Base-by-base conservation (phyloP, 2,329 filamentous ascomycete species). In the Penicillium sp. region DNA sequence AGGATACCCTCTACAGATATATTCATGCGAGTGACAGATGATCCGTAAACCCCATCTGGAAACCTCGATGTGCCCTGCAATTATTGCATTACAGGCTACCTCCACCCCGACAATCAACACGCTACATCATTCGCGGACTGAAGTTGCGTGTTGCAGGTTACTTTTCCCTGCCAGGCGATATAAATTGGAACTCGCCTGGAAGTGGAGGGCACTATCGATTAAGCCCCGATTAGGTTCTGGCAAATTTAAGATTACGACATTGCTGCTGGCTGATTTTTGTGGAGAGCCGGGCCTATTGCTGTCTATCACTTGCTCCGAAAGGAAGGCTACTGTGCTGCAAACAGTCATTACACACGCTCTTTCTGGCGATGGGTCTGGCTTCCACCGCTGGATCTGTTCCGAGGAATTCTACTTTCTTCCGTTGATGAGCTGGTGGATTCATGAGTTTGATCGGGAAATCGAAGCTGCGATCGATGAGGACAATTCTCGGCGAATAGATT, bases 151-250 rank as follows among this genome's bases (percentile, higher is more conserved):
- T 38, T 21, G 26, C 46, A 49, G 31, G n/a, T 18, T 16, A 26
- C 42, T 18, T 18, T 45, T 38, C 26, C 26, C 21, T 15, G 18
- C 31, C 4, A 2, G 29, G 43, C 28, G n/a, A 36, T 45, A 18
- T 23, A 34, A n/a, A 33, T 16, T 12, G 21, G 34, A 18, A 16
- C 8, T 15, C 15, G 13, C 38, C 1, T 6, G 7, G 8, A 18
- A 48, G 55, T 55, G 55, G 55, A 52, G 34, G 21, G 18, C 34
- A 48, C 34, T 46, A 44, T 51, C n/a, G 26, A 47, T 41, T 53
- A 36, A 21, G 51, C 9, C n/a, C 18, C 36, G 45, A 53, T 54
- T 48, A 49, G 34, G 42, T 47, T 51, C 6, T 28, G 28, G 28
- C 38, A 21, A 39, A 24, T 46, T 38, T 7, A 6, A 45, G 31